phyloP scores from a whole-genome alignment of 2,329 filamentous ascomycete species.

The Ascochyta clinopodiicola region DNA sequence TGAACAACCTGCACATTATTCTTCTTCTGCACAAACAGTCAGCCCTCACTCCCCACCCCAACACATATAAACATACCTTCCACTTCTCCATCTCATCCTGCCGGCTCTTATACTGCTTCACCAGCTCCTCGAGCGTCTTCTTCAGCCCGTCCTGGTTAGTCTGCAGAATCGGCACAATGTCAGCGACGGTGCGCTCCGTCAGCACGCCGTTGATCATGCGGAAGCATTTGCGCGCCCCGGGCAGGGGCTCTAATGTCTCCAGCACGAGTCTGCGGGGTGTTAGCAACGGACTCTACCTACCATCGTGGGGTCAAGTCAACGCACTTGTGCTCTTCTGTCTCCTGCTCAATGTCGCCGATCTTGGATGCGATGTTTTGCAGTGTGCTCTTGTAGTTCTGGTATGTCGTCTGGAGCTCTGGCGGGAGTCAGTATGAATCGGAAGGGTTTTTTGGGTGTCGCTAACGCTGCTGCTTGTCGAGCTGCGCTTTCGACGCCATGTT shows the following conservation, averaged over 20 bases:
- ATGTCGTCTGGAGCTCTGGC: constrained; percentile 79
- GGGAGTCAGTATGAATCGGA: constrained; percentile 11
- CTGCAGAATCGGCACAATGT: constrained; percentile 87
- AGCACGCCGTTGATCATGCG: constrained; percentile 98
- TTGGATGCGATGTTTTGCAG: constrained; percentile 94
- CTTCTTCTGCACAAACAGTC: constrained; percentile 69
- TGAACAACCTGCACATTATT: constrained; percentile 88
- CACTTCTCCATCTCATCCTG: constrained; percentile 96
- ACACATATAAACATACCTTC: constrained; percentile 73
- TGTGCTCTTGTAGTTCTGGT: constrained; percentile 75
- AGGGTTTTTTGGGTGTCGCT: neutral
- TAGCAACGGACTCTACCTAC: constrained; percentile 10
- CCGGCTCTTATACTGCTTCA: constrained; percentile 95
- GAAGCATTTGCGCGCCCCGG: constrained; percentile 91
- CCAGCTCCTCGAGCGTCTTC: constrained; percentile 90
- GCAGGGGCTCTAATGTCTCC: constrained; percentile 84
- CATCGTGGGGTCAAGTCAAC: constrained; percentile 41
- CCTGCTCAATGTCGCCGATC: constrained; percentile 96
- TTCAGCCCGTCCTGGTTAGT: constrained; percentile 94
- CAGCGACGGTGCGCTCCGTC: constrained; percentile 90
- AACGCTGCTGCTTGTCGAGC: constrained; percentile 78
- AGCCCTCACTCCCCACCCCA: constrained; percentile 10
- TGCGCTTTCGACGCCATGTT: constrained; percentile 60
- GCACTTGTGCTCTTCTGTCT: constrained; percentile 97
- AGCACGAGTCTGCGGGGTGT: constrained; percentile 77